A percentile compares a stretch with the other conserved stretches of the same genome.
Conservation (phyloP, 2,329 filamentous ascomycete genomes). For the Ceratocystis ficicola region DNA sequence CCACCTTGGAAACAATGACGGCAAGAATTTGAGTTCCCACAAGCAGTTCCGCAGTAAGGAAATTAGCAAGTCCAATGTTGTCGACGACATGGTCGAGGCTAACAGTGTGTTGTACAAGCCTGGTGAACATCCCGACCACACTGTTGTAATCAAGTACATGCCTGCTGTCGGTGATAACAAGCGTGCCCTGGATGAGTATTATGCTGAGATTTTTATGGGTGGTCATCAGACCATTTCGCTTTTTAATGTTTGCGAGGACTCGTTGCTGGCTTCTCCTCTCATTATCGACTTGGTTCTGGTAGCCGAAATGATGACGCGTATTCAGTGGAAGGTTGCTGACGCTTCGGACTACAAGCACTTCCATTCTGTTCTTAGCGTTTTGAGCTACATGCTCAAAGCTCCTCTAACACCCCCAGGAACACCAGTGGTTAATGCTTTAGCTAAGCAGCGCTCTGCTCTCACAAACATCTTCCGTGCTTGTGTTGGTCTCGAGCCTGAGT, state of each 20-base stretch:
- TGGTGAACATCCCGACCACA: slow-evolving; percentile 93
- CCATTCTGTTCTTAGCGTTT: slow-evolving; percentile 90
- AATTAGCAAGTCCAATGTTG: slow-evolving; percentile 98
- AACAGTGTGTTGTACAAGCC: slow-evolving; percentile 82
- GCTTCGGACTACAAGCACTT: slow-evolving; percentile 72
- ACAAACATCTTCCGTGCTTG: slow-evolving; percentile 99
- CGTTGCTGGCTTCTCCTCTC: slow-evolving; percentile 82
- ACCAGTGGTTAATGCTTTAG: slow-evolving; percentile 86
- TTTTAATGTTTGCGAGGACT: slow-evolving; percentile 99
- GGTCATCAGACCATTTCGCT: slow-evolving; percentile 96
- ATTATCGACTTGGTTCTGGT: slow-evolving; percentile 94
- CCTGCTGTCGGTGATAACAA: slow-evolving; percentile 98
- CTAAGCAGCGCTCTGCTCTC: slow-evolving; percentile 87
- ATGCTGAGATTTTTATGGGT: slow-evolving; percentile 97
- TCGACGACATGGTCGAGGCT: slow-evolving; percentile 98
- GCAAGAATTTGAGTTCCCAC: slow-evolving; percentile 95
- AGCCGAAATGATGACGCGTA: slow-evolving; percentile 96
- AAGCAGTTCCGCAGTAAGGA: slow-evolving; percentile 99
- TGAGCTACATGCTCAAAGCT: slow-evolving; percentile 98
- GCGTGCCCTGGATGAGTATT: slow-evolving; percentile 97
- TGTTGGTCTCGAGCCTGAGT: slow-evolving; percentile 91
- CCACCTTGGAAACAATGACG: slow-evolving; percentile 98
- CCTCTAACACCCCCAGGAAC: slow-evolving; percentile 88
- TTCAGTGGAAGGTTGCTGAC: slow-evolving; percentile 68
- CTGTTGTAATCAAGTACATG: slow-evolving; percentile 99